Conservation (phyloP, 73 alveolate species). For the Uronychia setigera region DNA sequence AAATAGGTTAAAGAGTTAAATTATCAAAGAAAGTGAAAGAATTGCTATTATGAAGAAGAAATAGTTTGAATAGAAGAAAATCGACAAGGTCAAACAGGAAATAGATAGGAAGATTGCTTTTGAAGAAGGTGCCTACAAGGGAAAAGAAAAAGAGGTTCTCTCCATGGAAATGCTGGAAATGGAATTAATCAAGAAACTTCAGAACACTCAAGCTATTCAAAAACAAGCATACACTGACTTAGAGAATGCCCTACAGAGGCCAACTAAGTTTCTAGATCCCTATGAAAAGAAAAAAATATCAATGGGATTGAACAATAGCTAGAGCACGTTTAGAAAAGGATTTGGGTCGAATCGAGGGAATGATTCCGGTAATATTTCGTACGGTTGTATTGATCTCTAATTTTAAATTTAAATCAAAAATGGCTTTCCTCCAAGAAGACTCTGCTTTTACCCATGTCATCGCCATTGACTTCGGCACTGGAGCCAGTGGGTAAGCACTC, state of each 20-base stretch:
- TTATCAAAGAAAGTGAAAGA: constrained; percentile 25
- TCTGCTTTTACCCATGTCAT: constrained; percentile 96
- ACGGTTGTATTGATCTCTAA: background rate
- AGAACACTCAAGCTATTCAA: constrained; percentile 54
- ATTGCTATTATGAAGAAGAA: constrained; percentile 26
- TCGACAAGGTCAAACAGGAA: constrained; percentile 28
- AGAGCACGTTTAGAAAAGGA: background rate
- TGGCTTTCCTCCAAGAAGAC: constrained; percentile 97
- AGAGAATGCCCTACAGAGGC: constrained; percentile 29
- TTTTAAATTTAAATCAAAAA: constrained; percentile 47
- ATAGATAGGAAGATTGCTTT: constrained; percentile 21
- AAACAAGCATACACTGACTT: constrained; percentile 50
- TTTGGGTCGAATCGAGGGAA: background rate
- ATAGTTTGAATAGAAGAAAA: constrained; percentile 13
- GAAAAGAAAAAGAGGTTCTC: constrained; percentile 45
- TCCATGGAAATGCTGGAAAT: constrained; percentile 60
- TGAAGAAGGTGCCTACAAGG: constrained; percentile 23
- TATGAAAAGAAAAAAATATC: background rate
- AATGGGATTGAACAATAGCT: background rate
- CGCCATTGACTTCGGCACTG: constrained; percentile 99
- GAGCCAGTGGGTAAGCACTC: constrained; percentile 96
- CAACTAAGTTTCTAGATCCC: background rate
- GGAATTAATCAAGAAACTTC: constrained; percentile 56
- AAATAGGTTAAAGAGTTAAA: constrained; percentile 4
- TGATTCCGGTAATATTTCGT: background rate